phyloP scores from a whole-genome alignment of 2,329 filamentous ascomycete species.

The Fusarium tanahbumbuense region DNA sequence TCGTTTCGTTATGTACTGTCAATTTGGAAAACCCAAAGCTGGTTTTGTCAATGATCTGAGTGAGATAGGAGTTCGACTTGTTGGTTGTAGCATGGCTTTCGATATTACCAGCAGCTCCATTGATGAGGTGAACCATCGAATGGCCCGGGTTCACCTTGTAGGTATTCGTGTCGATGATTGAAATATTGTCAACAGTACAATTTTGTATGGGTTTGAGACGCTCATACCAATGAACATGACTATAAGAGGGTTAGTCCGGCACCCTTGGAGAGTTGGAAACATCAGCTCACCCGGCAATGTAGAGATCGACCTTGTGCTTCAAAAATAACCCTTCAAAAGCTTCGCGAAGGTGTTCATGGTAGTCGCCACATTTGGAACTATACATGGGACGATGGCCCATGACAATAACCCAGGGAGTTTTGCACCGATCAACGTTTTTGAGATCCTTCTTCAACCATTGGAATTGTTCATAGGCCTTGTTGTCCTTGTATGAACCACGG shows the following conservation, averaged over 20 bases:
- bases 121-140: neutral
- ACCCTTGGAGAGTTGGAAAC: rapidly evolving
- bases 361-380: neutral
- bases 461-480: neutral
- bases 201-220: neutral
- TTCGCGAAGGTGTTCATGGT: neutral
- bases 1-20: neutral
- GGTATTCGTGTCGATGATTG: too few relatives aligned
- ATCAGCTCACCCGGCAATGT: neutral
- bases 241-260: neutral
- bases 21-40: slow-evolving; percentile 10
- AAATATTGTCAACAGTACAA: neutral
- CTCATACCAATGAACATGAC: slow-evolving; percentile 13
- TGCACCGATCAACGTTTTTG: neutral
- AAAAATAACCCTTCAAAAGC: neutral
- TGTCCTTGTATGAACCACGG: neutral
- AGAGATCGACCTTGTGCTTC: neutral
- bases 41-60: neutral
- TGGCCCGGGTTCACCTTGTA: neutral
- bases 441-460: neutral
- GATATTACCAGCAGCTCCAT: slow-evolving; percentile 1
- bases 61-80: rapidly evolving
- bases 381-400: slow-evolving; percentile 12
- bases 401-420: slow-evolving; percentile 1
- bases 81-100: slow-evolving; percentile 1